These are phyloP conservation scores for Centrapalus pauciflorus DNA, from an alignment of 129 eudicot species.

Conservation along the genomic window DNA sequence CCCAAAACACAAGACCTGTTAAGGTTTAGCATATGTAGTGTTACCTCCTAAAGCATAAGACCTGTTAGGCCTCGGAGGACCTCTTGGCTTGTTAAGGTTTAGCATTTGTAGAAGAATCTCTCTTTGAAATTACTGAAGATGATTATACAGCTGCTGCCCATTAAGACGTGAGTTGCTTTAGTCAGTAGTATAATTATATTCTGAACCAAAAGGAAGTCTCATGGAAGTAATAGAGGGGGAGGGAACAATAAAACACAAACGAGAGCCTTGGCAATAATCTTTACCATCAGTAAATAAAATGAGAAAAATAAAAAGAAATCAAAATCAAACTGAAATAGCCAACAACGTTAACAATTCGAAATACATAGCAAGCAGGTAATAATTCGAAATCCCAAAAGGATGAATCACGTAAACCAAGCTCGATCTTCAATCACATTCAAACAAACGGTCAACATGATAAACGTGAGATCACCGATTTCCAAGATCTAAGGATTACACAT, in stretches of 20 bases:
- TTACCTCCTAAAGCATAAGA: conserved; percentile 68
- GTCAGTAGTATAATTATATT: conserved; percentile 4
- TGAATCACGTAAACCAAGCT: neutral
- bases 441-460: neutral
- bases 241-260: neutral
- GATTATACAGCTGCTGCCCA: conserved; percentile 19
- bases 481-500: conserved; percentile 17
- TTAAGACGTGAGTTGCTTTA: conserved; percentile 1
- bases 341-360: neutral
- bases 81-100: conserved; percentile 51
- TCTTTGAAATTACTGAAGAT: conserved; percentile 22
- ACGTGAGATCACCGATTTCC: neutral
- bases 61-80: conserved; percentile 54
- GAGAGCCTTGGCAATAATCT: neutral
- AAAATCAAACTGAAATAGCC: neutral
- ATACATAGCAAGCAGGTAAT: neutral
- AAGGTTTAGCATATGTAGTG: neutral
- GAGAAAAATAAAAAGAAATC: neutral
- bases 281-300: neutral
- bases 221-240: neutral
- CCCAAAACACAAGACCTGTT: neutral
- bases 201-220: neutral
- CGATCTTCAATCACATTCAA: conserved; percentile 1
- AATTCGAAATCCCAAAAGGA: neutral
- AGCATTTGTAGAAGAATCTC: conserved; percentile 39